Evolutionary conservation across 352 stramenopile species (phyloP), one percentile per base, ranked within the genome.

Genomic region (Phytophthora pistaciae): DNA sequence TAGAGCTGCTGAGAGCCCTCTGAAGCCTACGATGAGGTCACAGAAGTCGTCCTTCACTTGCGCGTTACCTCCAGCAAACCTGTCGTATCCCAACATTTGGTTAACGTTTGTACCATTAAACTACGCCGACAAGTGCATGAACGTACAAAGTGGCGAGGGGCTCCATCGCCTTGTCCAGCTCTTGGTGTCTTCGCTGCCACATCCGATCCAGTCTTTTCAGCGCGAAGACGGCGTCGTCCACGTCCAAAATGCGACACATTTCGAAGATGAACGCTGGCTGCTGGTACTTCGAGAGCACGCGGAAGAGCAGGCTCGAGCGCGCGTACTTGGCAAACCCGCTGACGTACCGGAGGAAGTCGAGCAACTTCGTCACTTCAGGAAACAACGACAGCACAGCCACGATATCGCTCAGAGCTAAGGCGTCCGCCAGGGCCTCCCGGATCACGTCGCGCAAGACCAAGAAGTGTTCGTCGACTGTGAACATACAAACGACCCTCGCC

Each of bases 191-290:
- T 3, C 54, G 66, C 21, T 75, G 64, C 69, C 79, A 82, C 70
- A 90, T 84, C n/a, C 70, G 82, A 33, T 93, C 82, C 13, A 93
- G 73, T n/a, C 82, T 64, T 38, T 78, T 82, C 20, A 93, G 63
- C 7, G 82, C 77, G n/a, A 91, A 93, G 13, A 91, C 59, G 1
- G 85, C 79, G 56, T 93, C 83, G 38, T 93, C 85, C 29, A 86
- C 60, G 52, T 93, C 85, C 40, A 90, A 62, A 21, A 91, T 74
- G 13, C 83, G 75, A 44, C 82, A 90, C 73, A 93, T 88, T n/a
- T 85, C 79, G 21, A 90, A 91, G 21, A 93, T 71, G 44, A 91
- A 90, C 5, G 21, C 66, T 8, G 83, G 83, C 21, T 82, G 75
- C 31, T 79, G 70, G 52, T 78, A 91, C 64, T 79, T 78, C 3